Evolutionary conservation across 495 filamentous ascomycete species (phyloP), one percentile per base, ranked within the genome.

Genomic region (Aspergillus diversus): DNA sequence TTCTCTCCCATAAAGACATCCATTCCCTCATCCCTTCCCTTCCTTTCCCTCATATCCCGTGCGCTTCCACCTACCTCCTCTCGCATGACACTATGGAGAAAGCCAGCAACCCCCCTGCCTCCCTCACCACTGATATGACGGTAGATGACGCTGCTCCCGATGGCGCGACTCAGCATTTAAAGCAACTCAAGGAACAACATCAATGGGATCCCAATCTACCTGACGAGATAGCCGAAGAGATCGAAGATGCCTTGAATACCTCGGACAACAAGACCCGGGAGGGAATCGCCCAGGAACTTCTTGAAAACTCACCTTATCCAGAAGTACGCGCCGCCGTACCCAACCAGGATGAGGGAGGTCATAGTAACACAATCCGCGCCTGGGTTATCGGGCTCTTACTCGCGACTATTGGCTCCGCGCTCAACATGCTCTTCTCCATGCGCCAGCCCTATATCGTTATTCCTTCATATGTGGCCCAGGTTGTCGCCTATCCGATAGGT

Each of bases 401-500:
- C 17, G 83, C 88, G 8, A 81, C 89, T 5, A 75, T 92, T 39
- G 89, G 86, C 13, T 87, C 89, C 8, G 84, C 80, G 0, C 77
- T 90, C 74, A 92, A 92, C 74, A 86, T 86, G 56, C 75, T 91
- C 21, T 91, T 92, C 76, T 89, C 86, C 50, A 73, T 92, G 69
- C 84, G 88, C 59, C 68, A 84, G 35, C 88, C 89, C 0, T 85
- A 78, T 59, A 90, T 91, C 62, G 76, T 83, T n/a, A 82, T 92
- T 31, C 86, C 87, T 4, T 79, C 87, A 16, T 83, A 91, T 58
- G 85, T 89, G 39, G 86, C 86, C 16, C 89, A 91, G 75, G 83
- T 92, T 46, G 81, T 91, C 49, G 86, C 87, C 12, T 92, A 86
- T 75, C 86, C 87, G 2, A 71, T 91, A 3, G 89, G 89, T 16